phyloP scores from a whole-genome alignment of 176 grass and related monocot species.

The Tillandsia fasciculata region DNA sequence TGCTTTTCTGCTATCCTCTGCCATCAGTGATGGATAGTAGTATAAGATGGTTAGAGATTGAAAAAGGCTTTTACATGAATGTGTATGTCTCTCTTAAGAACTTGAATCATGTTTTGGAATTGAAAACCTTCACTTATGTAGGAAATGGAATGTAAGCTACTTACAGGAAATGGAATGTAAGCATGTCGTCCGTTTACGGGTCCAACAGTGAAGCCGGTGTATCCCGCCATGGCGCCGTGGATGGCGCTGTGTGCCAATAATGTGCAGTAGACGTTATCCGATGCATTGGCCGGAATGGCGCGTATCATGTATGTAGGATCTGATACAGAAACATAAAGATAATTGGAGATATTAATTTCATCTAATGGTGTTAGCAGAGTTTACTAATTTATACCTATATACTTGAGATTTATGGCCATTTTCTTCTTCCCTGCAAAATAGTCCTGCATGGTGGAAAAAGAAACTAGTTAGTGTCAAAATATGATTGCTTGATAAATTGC shows the following conservation, averaged over 20 bases:
- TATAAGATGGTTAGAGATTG: not conserved
- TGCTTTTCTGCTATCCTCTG: slow-evolving; percentile 4
- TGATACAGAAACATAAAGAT: no score
- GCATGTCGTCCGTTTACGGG: not conserved
- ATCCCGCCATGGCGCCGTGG: slow-evolving; percentile 1
- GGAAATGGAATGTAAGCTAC: slow-evolving; percentile 25
- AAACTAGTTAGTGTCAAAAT: no score
- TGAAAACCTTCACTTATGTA: not conserved
- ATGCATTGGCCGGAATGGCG: slow-evolving; percentile 6
- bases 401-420: no score
- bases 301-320: not conserved
- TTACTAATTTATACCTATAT: no score
- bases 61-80: not conserved
- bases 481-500: no score
- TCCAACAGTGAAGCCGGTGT: not conserved
- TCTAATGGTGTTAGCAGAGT: no score
- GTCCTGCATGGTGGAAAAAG: no score
- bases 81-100: not conserved
- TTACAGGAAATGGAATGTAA: slow-evolving; percentile 25
- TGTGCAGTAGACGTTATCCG: not conserved
- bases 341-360: no score
- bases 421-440: no score
- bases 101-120: no score
- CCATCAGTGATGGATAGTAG: not conserved
- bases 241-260: slow-evolving; percentile 1